phyloP scores from a whole-genome alignment of 139 green algal genomes.

The Chlamydomonas applanata region DNA sequence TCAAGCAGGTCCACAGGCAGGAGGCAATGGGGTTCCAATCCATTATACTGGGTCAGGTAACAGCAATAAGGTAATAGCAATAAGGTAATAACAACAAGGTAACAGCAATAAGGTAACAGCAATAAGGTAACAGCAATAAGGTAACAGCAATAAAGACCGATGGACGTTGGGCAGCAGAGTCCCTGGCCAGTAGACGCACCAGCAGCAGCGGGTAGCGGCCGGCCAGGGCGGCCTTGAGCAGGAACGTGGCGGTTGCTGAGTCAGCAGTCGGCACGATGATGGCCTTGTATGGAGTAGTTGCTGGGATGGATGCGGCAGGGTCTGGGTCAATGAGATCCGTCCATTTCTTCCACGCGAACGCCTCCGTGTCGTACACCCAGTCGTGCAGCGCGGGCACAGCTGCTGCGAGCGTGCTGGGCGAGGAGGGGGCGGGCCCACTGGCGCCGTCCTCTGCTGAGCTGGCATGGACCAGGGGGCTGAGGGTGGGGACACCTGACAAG shows the following conservation, averaged over 20 bases:
- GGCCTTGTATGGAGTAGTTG: slow-evolving; percentile 35
- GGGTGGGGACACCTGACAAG: not conserved
- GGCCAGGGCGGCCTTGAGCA: slow-evolving; percentile 27
- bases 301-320: slow-evolving; percentile 11
- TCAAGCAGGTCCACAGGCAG: too few relatives aligned
- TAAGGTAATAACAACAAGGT: too few relatives aligned
- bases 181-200: too few relatives aligned
- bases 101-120: too few relatives aligned
- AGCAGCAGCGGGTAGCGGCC: slow-evolving; percentile 15
- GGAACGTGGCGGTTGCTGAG: slow-evolving; percentile 38
- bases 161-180: too few relatives aligned
- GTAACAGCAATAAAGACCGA: too few relatives aligned
- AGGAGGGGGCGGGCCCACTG: not conserved
- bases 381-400: slow-evolving; percentile 39
- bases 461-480: not conserved
- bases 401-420: not conserved
- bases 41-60: too few relatives aligned
- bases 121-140: too few relatives aligned
- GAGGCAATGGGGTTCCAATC: too few relatives aligned
- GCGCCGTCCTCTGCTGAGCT: not conserved
- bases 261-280: slow-evolving; percentile 80
- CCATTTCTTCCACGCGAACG: slow-evolving; percentile 30
- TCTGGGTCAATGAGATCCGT: slow-evolving; percentile 8
- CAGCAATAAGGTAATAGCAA: too few relatives aligned
- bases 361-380: slow-evolving; percentile 53